Conservation (phyloP, 2,329 filamentous ascomycete genomes). For the Colletotrichum sp. region DNA sequence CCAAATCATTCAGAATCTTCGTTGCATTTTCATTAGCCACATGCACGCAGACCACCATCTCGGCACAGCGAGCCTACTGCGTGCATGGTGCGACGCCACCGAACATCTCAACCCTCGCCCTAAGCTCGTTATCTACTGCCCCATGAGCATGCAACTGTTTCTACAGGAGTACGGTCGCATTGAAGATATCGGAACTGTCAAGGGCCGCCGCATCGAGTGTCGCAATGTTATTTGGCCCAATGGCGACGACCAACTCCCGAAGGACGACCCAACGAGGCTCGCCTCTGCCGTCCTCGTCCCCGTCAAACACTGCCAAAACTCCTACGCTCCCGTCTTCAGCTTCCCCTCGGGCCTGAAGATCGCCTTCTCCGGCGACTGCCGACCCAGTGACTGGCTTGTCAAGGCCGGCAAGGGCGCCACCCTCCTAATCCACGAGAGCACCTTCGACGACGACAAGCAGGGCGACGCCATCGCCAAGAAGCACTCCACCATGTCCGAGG, state of each 20-base stretch:
- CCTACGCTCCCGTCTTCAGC: conserved; percentile 77
- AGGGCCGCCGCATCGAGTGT: conserved; percentile 53
- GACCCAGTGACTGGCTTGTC: conserved; percentile 75
- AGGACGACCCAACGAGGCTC: conserved; percentile 62
- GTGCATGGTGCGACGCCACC: conserved; percentile 73
- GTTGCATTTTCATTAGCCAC: conserved; percentile 91
- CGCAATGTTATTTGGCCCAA: not conserved
- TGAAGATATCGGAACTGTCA: conserved; percentile 71
- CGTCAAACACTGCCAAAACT: conserved; percentile 80
- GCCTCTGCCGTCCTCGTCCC: conserved; percentile 65
- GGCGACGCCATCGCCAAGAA: conserved; percentile 85
- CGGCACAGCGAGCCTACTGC: conserved; percentile 80
- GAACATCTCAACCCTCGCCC: conserved; percentile 30
- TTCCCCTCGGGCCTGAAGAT: conserved; percentile 83
- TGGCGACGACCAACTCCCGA: conserved; percentile 38
- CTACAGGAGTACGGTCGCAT: conserved; percentile 79
- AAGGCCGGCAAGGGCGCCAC: conserved; percentile 75
- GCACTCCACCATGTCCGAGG: conserved; percentile 88
- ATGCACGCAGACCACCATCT: conserved; percentile 96
- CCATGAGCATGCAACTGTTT: conserved; percentile 74
- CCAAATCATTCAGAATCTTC: conserved; percentile 78
- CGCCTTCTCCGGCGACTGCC: conserved; percentile 93
- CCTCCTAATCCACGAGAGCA: conserved; percentile 92
- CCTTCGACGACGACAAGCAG: conserved; percentile 85
- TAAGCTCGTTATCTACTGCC: conserved; percentile 70